These are phyloP conservation scores for Colletotrichum sp. DNA, from an alignment of 2,329 filamentous ascomycete genomes.

Conservation along the genomic window DNA sequence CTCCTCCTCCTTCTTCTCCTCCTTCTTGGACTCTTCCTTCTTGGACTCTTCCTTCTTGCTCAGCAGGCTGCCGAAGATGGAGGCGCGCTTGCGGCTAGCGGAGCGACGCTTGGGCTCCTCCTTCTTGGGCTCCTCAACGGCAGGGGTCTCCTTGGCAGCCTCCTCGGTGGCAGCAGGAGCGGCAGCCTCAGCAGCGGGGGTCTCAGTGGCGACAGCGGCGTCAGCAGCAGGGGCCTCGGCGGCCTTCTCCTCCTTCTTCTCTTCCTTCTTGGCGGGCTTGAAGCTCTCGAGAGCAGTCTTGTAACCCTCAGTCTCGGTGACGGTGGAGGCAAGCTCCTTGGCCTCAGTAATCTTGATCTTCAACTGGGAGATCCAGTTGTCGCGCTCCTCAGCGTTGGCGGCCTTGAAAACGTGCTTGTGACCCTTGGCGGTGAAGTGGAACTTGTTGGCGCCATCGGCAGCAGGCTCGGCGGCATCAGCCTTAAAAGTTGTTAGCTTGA, in stretches of 20 bases:
- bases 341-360: constrained; percentile 85
- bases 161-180: constrained; percentile 31
- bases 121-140: constrained; percentile 48
- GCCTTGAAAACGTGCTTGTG: constrained; percentile 97
- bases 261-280: constrained; percentile 50
- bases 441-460: constrained; percentile 79
- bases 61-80: constrained; percentile 64
- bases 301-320: constrained; percentile 84
- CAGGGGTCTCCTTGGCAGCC: constrained; percentile 37
- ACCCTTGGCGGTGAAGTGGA: constrained; percentile 82
- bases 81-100: constrained; percentile 68
- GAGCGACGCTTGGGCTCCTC: constrained; percentile 68
- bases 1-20: constrained; percentile 45
- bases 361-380: constrained; percentile 88
- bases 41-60: constrained; percentile 65
- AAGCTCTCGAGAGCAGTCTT: constrained; percentile 81
- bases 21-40: constrained; percentile 55
- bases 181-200: constrained; percentile 30
- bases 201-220: constrained; percentile 33
- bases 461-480: constrained; percentile 72
- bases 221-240: constrained; percentile 45
- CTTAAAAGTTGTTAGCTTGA: constrained; percentile 40
- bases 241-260: constrained; percentile 54
- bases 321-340: constrained; percentile 76
- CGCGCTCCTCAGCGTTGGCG: constrained; percentile 73